These are phyloP conservation scores for Torrubiellomyces zombiae DNA, from an alignment of 2,329 filamentous ascomycete genomes.

Conservation along the genomic window DNA sequence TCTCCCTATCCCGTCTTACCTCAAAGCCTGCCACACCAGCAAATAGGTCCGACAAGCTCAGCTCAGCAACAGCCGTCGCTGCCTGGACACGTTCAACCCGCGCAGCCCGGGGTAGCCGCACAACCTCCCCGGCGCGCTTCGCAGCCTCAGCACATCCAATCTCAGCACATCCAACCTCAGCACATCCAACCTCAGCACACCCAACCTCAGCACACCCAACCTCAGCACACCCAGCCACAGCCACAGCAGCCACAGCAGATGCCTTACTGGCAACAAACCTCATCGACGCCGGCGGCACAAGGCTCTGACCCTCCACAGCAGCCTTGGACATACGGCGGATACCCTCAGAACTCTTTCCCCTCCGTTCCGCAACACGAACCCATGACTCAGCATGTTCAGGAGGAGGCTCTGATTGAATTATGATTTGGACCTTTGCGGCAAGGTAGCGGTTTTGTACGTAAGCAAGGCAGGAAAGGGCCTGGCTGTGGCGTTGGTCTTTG, in stretches of 20 bases:
- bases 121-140: conserved; percentile 3
- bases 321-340: conserved; percentile 28
- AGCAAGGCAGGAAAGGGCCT: no score
- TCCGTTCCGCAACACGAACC: conserved; percentile 33
- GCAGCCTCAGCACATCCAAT: conserved; percentile 16
- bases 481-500: no score
- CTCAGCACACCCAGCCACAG: conserved; percentile 13
- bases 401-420: conserved; percentile 70
- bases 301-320: conserved; percentile 10
- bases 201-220: conserved; percentile 11
- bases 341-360: conserved; percentile 47
- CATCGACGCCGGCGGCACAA: conserved; percentile 15
- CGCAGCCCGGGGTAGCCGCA: no score
- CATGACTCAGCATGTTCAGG: conserved; percentile 33
- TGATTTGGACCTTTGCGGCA: conserved; percentile 21
- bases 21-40: conserved; percentile 27
- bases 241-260: conserved; percentile 17
- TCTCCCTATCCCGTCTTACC: conserved; percentile 38
- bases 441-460: conserved; percentile 1
- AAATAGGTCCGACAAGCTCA: conserved; percentile 23
- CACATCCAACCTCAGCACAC: conserved; percentile 9
- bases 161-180: conserved; percentile 14
- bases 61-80: conserved; percentile 16
- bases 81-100: conserved; percentile 12
- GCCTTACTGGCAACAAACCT: conserved; percentile 19